phyloP scores from a whole-genome alignment of 257 asterid genomes.

The Anisodus acutangulus region DNA sequence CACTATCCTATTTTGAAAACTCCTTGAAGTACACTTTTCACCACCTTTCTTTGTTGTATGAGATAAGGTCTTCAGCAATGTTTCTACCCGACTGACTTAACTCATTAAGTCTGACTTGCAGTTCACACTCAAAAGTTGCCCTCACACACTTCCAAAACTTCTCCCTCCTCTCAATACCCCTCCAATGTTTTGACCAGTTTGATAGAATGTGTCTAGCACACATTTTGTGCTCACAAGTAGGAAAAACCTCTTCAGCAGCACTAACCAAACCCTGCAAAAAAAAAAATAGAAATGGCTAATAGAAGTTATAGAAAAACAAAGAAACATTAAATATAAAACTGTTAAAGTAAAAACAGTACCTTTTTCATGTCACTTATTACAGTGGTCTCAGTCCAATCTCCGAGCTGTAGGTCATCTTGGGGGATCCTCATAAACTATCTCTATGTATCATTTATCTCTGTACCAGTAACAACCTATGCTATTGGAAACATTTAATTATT shows the following conservation, averaged over 20 bases:
- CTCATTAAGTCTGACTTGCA: neutral
- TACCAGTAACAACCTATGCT: neutral
- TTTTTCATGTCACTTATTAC: constrained; percentile 1
- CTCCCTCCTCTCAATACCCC: too few species aligned
- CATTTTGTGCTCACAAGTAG: too few species aligned
- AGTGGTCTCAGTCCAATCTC: neutral
- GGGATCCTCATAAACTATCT: neutral
- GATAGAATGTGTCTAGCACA: too few species aligned
- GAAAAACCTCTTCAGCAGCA: too few species aligned
- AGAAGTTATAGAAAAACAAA: too few species aligned
- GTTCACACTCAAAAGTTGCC: neutral
- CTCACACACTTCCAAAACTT: too few species aligned
- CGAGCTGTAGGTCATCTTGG: neutral
- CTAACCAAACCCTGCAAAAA: too few species aligned
- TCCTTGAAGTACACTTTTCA: neutral
- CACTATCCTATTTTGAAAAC: neutral
- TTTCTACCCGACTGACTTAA: neutral
- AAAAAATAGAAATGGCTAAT: too few species aligned
- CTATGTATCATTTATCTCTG: neutral
- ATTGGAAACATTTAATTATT: constrained; percentile 15
- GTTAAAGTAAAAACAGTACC: neutral
- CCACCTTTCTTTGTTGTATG: neutral
- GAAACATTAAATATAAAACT: too few species aligned
- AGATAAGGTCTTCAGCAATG: too few species aligned
- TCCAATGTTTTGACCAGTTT: too few species aligned